These are phyloP conservation scores for Colletotrichum tropicicola DNA, from an alignment of 2,329 filamentous ascomycete species.

Conservation along the genomic window DNA sequence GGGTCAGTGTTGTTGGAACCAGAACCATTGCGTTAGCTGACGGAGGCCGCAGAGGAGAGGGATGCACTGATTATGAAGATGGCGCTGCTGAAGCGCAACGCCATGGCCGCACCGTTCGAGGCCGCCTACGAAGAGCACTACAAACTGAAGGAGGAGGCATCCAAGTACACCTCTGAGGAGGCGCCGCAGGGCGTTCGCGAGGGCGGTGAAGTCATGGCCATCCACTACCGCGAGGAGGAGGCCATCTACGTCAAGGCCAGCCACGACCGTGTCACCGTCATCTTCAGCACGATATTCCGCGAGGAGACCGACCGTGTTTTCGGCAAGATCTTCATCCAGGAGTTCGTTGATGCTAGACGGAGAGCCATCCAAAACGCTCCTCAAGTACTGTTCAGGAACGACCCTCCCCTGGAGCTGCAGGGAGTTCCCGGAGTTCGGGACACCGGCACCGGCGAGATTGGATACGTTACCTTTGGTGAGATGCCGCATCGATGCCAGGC, in stretches of 20 bases:
- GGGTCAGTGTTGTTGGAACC: conserved; percentile 54
- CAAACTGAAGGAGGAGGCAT: conserved; percentile 84
- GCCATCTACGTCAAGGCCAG: conserved; percentile 99
- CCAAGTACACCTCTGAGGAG: conserved; percentile 91
- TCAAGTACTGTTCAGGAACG: conserved; percentile 95
- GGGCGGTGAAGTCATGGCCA: conserved; percentile 91
- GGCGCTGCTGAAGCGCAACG: conserved; percentile 94
- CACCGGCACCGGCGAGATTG: conserved; percentile 83
- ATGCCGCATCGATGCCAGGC: neutral
- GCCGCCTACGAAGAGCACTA: conserved; percentile 95
- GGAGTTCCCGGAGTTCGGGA: conserved; percentile 83
- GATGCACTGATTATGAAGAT: conserved; percentile 89
- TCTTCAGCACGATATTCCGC: conserved; percentile 97
- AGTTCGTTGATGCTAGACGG: conserved; percentile 95
- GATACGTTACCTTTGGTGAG: conserved; percentile 97
- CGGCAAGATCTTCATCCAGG: conserved; percentile 97
- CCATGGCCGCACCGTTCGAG: conserved; percentile 98
- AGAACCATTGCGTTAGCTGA: neutral
- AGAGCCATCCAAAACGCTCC: conserved; percentile 98
- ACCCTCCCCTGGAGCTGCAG: conserved; percentile 91
- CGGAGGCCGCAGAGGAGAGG: conserved; percentile 69
- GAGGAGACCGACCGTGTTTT: conserved; percentile 98
- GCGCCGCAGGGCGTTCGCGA: conserved; percentile 91
- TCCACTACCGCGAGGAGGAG: conserved; percentile 98
- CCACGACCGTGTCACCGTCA: conserved; percentile 96